phyloP scores from a whole-genome alignment of 2,329 filamentous ascomycete genomes.

The Fusarium miscanthi region DNA sequence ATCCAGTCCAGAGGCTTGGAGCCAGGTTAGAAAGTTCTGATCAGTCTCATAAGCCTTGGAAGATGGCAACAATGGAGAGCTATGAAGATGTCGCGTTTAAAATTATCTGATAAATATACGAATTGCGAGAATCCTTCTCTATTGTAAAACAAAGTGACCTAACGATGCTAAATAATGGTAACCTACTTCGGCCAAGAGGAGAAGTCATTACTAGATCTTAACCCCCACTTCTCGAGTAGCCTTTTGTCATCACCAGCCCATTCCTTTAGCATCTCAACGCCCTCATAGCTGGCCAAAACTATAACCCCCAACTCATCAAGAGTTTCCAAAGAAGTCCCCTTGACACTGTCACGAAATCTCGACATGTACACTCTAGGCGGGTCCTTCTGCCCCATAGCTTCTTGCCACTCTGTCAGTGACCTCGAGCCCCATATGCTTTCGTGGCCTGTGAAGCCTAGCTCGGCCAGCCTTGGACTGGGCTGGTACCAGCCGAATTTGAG shows the following conservation, averaged over 20 bases:
- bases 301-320: neutral
- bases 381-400: accelerated
- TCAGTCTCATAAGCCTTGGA: too few relatives aligned
- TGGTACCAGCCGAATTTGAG: neutral
- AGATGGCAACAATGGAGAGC: too few relatives aligned
- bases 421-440: neutral
- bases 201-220: neutral
- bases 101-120: too few relatives aligned
- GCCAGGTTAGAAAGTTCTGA: too few relatives aligned
- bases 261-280: accelerated
- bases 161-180: too few relatives aligned
- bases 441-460: neutral
- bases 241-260: neutral
- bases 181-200: neutral
- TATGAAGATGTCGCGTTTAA: too few relatives aligned
- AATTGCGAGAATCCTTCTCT: too few relatives aligned
- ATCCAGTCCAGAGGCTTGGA: too few relatives aligned
- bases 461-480: accelerated
- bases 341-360: accelerated
- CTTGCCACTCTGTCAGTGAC: accelerated
- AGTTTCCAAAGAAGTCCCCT: accelerated
- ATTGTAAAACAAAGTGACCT: too few relatives aligned
- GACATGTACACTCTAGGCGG: accelerated
- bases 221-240: accelerated
- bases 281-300: neutral